Base-by-base conservation (phyloP, 768 basidiomycete species). In the Mycena latifolia region DNA sequence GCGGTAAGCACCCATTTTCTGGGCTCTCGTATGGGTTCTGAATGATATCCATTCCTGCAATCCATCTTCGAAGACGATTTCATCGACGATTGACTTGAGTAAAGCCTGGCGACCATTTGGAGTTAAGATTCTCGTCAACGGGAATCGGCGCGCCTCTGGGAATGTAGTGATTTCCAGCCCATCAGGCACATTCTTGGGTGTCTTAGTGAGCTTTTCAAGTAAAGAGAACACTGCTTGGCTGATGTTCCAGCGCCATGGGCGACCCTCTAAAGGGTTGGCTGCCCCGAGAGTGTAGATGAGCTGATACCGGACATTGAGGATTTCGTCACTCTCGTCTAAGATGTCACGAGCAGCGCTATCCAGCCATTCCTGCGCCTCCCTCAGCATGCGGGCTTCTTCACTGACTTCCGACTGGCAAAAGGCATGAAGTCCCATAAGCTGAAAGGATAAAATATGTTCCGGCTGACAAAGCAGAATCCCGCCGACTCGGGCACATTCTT, bases 391-490 rank as follows among this genome's bases (percentile, higher is more conserved):
- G 8, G n/a, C 12, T 45, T 45, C 43, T 45, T 45, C 43, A 24
- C 39, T 33, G 28, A 8, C 5, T 29, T 58, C 43, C 27, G 41
- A 37, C 18, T 46, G 22, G 39, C 39, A 53, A 5, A 65, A 58
- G 24, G 56, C 33, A 10, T 60, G 8, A 1, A 86, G 73, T 4
- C 77, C 78, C 78, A 84, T 81, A 12, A 88, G 75, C 64, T 80
- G 78, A 58, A 84, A 83, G 0, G 87, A 88, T 3, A 88, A 75
- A 14, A 86, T 74, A 27, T 89, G 85, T 45, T 88, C 87, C 0
- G 87, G 88, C 50, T 88, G 88, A 14, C 77, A 63, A 0, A 88
- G 75, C 15, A 87, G 70, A n/a, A 88, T 69, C 0, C 87, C 87
- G 10, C 77, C 73, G 17, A 71, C 72, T 0, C 56, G 55, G 63